These are phyloP conservation scores for Excoecaria cochinchinensis DNA, from an alignment of 345 rosid species.

Conservation along the genomic window DNA sequence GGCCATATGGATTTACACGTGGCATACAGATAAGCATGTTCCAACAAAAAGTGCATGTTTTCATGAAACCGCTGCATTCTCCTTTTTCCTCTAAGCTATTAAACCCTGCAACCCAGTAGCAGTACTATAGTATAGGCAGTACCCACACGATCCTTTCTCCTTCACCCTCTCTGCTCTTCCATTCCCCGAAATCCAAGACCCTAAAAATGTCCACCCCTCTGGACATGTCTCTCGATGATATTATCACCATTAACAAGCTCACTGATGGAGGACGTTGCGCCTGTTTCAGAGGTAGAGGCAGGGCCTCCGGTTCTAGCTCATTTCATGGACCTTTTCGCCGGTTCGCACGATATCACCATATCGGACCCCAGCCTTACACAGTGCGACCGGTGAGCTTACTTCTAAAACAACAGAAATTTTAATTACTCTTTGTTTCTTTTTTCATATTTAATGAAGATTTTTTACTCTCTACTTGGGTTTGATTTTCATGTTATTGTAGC, in stretches of 20 bases:
- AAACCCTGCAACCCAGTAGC: not conserved
- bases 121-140: too few relatives aligned
- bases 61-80: too few relatives aligned
- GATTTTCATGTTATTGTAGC: not conserved
- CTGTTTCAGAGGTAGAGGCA: not conserved
- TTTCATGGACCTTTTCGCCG: slow-evolving; percentile 17
- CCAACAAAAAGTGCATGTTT: too few relatives aligned
- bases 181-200: not conserved
- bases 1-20: too few relatives aligned
- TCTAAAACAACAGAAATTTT: not conserved
- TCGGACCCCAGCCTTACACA: slow-evolving; percentile 6
- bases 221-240: slow-evolving; percentile 23
- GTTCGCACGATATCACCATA: not conserved
- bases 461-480: not conserved
- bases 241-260: not conserved
- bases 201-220: slow-evolving; percentile 1
- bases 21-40: too few relatives aligned
- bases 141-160: not conserved
- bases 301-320: not conserved
- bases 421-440: too few relatives aligned
- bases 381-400: not conserved
- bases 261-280: not conserved
- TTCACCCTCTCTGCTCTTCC: not conserved
- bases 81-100: too few relatives aligned
- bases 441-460: not conserved